These are phyloP conservation scores for Herpotrichia juniperi DNA, from an alignment of 2,329 filamentous ascomycete genomes.

Conservation along the genomic window DNA sequence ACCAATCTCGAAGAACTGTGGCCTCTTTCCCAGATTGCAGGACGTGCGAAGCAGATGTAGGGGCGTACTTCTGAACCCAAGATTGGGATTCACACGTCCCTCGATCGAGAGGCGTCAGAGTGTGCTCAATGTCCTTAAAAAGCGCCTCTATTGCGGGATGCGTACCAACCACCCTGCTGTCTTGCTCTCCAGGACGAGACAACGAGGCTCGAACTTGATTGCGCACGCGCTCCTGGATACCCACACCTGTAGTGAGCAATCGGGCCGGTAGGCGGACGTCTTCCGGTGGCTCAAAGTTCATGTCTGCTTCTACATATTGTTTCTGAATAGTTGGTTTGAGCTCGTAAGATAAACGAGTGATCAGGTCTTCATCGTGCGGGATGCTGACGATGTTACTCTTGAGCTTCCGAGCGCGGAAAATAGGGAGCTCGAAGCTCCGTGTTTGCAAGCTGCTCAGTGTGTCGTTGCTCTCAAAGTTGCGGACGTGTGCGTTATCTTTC, in stretches of 20 bases:
- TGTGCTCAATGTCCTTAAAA: constrained; percentile 64
- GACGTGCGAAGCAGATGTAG: constrained; percentile 70
- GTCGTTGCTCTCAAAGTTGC: constrained; percentile 24
- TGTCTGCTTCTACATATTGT: neutral
- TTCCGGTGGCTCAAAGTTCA: constrained; percentile 23
- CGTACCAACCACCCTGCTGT: neutral
- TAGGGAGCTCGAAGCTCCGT: neutral
- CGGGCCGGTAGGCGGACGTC: constrained; percentile 42
- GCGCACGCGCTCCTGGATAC: constrained; percentile 49
- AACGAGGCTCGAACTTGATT: constrained; percentile 23
- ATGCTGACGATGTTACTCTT: constrained; percentile 43
- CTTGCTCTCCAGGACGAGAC: constrained; percentile 18
- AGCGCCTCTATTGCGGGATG: constrained; percentile 68
- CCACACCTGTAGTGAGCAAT: constrained; percentile 41
- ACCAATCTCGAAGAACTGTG: constrained; percentile 77
- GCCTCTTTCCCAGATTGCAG: constrained; percentile 77
- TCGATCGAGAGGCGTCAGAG: constrained; percentile 79
- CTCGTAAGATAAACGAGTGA: constrained; percentile 26
- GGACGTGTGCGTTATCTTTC: constrained; percentile 58
- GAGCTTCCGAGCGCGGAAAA: constrained; percentile 41
- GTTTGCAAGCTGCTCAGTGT: neutral
- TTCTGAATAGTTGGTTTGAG: constrained; percentile 14
- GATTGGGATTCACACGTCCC: constrained; percentile 73
- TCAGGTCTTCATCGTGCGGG: constrained; percentile 30
- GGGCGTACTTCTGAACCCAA: constrained; percentile 89